Base-by-base conservation (phyloP, 768 basidiomycete genomes). In the Kwoniella botswanensis region DNA sequence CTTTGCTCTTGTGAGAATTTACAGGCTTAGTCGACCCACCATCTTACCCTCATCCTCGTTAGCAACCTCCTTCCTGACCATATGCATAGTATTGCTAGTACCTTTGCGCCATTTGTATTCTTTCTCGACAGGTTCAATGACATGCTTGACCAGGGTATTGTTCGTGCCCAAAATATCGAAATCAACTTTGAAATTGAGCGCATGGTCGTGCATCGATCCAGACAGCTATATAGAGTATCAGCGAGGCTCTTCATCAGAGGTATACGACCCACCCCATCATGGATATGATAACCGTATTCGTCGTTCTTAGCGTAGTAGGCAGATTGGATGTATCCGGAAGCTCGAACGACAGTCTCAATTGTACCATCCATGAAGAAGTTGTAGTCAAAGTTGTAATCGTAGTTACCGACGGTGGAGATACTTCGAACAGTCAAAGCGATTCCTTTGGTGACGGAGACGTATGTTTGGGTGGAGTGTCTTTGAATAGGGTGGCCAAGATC, bases 201-300 rank as follows among this genome's bases (percentile, higher is more conserved):
- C 86, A 73, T 90, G 89, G 76, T 90, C 89, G 70, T 90, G 89
- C 17, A 90, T 80, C 44, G 86, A 89, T 13, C 89, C 89, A 87
- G 70, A 65, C 88, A 89, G n/a, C 86, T 86, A 4, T 85, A 86
- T 18, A 9, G 88, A 4, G 9, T 46, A 46, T 61, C 35, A 44
- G 35, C n/a, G 4, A n/a, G 41, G 13, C 3, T 44, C 18, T 2
- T 50, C 5, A 4, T 10, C 17, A 17, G n/a, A 61, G 42, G 42
- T n/a, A 43, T n/a, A 17, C 9, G 4, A 65, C 63, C 59, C 22
- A 70, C 68, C 12, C 54, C 63, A 24, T 71, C 59, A 11, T 71
- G 86, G 55, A 90, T 89, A 22, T 85, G 86, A 24, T 86, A 84
- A 0, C 90, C 89, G 72, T 89, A 90, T 0, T 83, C 76, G 3